Percentiles rank a stretch among this genome's conserved stretches.
Evolutionary conservation across 768 basidiomycete species (phyloP).

Genomic region (Rossbeevera mucosa): DNA sequence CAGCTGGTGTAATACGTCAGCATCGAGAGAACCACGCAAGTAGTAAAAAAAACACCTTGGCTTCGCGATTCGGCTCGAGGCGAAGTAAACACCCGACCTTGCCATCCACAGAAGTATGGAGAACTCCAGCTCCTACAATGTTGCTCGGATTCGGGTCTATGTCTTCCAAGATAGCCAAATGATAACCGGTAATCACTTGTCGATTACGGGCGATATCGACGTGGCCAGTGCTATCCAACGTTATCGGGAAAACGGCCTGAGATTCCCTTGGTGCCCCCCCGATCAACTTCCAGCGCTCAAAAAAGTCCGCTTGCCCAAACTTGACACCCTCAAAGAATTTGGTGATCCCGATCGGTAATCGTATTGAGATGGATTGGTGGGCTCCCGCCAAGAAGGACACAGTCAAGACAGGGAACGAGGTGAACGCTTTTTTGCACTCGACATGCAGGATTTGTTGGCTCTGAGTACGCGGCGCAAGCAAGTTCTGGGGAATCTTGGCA

Average conservation of each 20-base stretch:
- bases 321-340: slow-evolving; percentile 95
- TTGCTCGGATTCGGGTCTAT: slow-evolving; percentile 96
- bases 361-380: slow-evolving; percentile 78
- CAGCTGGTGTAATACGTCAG: slow-evolving; percentile 44
- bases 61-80: slow-evolving; percentile 92
- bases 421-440: slow-evolving; percentile 89
- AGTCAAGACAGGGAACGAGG: slow-evolving; percentile 68
- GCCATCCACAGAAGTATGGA: slow-evolving; percentile 86
- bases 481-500: slow-evolving; percentile 84
- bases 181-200: slow-evolving; percentile 73
- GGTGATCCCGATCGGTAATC: slow-evolving; percentile 80
- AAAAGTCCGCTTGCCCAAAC: slow-evolving; percentile 81
- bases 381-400: slow-evolving; percentile 92
- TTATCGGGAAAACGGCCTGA: slow-evolving; percentile 81
- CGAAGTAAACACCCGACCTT: slow-evolving; percentile 95
- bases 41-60: slow-evolving; percentile 58
- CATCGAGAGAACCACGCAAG: background rate
- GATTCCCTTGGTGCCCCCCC: slow-evolving; percentile 93
- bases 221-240: slow-evolving; percentile 59
- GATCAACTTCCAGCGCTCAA: slow-evolving; percentile 97
- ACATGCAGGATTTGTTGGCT: slow-evolving; percentile 91
- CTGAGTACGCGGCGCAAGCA: slow-evolving; percentile 78
- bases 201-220: slow-evolving; percentile 71
- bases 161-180: slow-evolving; percentile 70
- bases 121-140: slow-evolving; percentile 89